Conservation (phyloP, 495 filamentous ascomycete genomes). For the Penicillium paxilli region DNA sequence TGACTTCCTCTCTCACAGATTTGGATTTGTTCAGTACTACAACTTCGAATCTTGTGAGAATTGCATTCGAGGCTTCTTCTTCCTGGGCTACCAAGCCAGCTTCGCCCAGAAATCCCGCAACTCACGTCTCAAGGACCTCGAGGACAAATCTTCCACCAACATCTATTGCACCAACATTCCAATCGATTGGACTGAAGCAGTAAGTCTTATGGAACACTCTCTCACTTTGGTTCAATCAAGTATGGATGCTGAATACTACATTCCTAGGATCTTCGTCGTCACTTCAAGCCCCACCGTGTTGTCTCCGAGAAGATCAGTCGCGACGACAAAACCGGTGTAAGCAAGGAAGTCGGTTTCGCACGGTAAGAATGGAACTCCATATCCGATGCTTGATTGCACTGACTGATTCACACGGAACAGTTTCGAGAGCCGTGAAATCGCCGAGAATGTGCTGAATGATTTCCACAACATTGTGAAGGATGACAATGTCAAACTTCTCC, state of each 20-base stretch:
- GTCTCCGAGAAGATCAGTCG: constrained; percentile 91
- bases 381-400: neutral
- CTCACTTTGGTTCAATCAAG: neutral
- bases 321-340: constrained; percentile 77
- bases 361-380: constrained; percentile 54
- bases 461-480: constrained; percentile 68
- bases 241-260: constrained; percentile 5
- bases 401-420: constrained; percentile 39
- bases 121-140: constrained; percentile 87
- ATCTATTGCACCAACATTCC: constrained; percentile 97
- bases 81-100: constrained; percentile 91
- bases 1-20: constrained; percentile 47
- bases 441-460: constrained; percentile 78
- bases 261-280: constrained; percentile 37
- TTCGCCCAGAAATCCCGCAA: constrained; percentile 99
- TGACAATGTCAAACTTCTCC: constrained; percentile 77
- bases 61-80: constrained; percentile 94
- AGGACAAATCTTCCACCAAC: constrained; percentile 85
- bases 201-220: constrained; percentile 36
- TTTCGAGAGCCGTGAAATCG: constrained; percentile 84
- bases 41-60: constrained; percentile 86
- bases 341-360: constrained; percentile 96
- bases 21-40: constrained; percentile 93
- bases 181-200: constrained; percentile 82
- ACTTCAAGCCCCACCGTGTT: constrained; percentile 78